Base-by-base conservation (phyloP, 306 rosid genomes). In the Lagenaria siceraria region DNA sequence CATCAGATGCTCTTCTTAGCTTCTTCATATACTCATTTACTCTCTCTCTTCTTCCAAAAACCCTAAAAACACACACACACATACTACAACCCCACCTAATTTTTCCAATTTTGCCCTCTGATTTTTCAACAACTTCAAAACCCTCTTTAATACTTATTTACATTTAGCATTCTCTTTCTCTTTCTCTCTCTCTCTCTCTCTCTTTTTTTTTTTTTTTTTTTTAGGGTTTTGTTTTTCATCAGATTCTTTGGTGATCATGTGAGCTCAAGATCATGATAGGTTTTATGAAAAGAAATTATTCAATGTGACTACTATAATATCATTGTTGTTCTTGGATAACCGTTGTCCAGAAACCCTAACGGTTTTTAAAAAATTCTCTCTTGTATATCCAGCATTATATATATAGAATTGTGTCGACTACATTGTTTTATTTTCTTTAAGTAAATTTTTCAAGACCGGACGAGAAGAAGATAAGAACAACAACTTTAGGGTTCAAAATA, bases 111-210 rank as follows among this genome's bases (percentile, higher is more conserved):
- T 81, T 77, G 78, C 91, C 78, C 80, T 81, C 91, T 87, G 89
- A 71, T 18, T 82, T 80, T 78, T 85, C 95, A 91, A 87, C 95
- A 52, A 87, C 97, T 88, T 85, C 74, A 74, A 83, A 80, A 77
- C 76, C 83, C 46, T 53, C 87, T 79, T 91, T 77, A 90, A 82
- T 86, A 43, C 56, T 12, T 69, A 0, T 11, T 66, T 38, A 78
- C 84, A 7, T 77, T 29, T 83, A 29, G 33, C 86, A n/a, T 21
- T 65, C 54, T 40, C 52, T 42, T 25, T 68, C 52, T 40, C 33
- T 22, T 4, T 56, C 31, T 54, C 11, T n/a, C 25, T 54, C 59
- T 53, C 59, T 53, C 24, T 53, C 21, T 52, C 56, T 52, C 40
- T 36, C 40, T 36, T 36, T 58, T 22, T 2, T 33, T 58, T 11